Evolutionary conservation across 2,329 filamentous ascomycete species (phyloP), one percentile per base, ranked within the genome.

Genomic region (Aspergillus bombycis): DNA sequence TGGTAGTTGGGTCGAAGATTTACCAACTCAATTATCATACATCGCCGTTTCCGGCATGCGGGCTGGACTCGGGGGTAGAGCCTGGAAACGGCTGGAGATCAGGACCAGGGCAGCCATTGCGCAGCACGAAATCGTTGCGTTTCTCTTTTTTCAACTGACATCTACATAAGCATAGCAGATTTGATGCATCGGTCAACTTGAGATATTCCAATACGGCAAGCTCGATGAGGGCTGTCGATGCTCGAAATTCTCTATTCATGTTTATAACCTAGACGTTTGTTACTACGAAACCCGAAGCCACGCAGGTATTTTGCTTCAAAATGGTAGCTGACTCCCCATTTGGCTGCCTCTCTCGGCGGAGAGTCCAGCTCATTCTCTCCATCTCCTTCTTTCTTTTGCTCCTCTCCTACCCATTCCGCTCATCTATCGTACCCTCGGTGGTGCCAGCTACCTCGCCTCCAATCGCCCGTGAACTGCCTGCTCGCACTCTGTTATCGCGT

Each of bases 401-500:
- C 4, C 43, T 58, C n/a, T 48, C 48, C n/a, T 58, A 58, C 28
- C 57, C 57, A 26, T 58, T 58, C 43, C 57, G 57, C 8, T 58
- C 57, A 38, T 32, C 57, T 10, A 58, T 58, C 30, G 30, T 58
- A 14, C 57, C 57, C 4, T 23, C 38, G 9, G 55, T 57, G 6
- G 28, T 34, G 36, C 30, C n/a, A 32, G 9, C 4, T 16, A 52
- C 11, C 19, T 28, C 41, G 12, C 61, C 52, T 14, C 28, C 19
- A 12, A 12, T 46, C 21, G 55, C 50, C 14, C 50, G 54, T 36
- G 12, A 55, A 3, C 60, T 65, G 14, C 63, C 68, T 1, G 63
- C 68, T 2, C 30, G 54, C 1, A 54, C 60, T 12, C 65, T 70
- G 5, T 60, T 70, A 21, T 34, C 65, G 4, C 68, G 66, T 11